Evolutionary conservation across 2,329 filamentous ascomycete genomes (phyloP).

Genomic region (Nothopassalora personata): DNA sequence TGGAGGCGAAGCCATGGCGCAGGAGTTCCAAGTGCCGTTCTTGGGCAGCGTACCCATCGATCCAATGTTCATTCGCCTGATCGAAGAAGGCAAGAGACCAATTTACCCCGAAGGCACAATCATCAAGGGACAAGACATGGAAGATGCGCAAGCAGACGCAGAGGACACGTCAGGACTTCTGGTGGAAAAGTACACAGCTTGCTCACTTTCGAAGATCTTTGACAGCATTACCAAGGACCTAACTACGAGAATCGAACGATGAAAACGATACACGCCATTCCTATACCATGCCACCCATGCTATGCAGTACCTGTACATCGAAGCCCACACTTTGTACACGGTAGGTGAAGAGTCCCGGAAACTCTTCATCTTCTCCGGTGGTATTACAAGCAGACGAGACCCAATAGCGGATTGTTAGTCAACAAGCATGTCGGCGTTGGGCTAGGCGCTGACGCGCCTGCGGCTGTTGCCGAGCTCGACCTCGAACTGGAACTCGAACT

Average conservation of each 20-base stretch:
- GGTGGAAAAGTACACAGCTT: constrained; percentile 67
- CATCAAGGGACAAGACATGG: constrained; percentile 52
- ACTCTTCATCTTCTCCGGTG: neutral
- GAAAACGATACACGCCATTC: constrained; percentile 4
- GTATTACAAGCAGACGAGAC: neutral
- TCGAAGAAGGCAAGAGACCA: constrained; percentile 68
- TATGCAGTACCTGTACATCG: neutral
- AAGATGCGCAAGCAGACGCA: constrained; percentile 24
- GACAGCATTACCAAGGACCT: constrained; percentile 49
- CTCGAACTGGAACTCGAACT: neutral
- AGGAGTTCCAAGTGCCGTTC: constrained; percentile 77
- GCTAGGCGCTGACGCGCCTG: neutral
- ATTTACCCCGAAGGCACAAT: constrained; percentile 64
- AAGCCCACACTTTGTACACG: neutral
- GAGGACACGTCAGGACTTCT: constrained; percentile 42
- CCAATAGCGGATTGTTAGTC: neutral
- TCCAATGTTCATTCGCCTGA: constrained; percentile 78
- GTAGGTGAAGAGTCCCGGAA: neutral
- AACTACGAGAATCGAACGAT: constrained; percentile 19
- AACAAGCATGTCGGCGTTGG: neutral
- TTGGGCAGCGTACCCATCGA: constrained; percentile 87
- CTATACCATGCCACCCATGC: constrained; percentile 1
- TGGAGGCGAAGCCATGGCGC: constrained; percentile 82
- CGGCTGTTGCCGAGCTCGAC: neutral
- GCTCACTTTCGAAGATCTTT: constrained; percentile 66